Base-by-base conservation (phyloP, 192 early-diverging fungal genomes). In the Mortierella alpina region DNA sequence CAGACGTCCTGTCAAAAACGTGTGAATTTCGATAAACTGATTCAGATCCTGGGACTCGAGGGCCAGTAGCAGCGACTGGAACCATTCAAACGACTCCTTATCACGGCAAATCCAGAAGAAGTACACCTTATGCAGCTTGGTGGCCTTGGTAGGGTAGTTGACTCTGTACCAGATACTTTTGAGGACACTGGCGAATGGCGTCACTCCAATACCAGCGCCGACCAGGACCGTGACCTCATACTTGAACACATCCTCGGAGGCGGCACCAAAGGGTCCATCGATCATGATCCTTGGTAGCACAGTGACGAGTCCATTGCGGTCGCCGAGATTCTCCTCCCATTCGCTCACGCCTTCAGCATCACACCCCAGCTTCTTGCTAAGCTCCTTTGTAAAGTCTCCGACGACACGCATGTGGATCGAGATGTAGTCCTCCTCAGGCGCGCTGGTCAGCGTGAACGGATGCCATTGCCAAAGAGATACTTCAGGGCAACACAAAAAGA, bases 21-120 rank as follows among this genome's bases (percentile, higher is more conserved):
- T 89, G 66, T 86, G 91, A 62, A 90, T 84, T 67, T 92, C 89
- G 51, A 95, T 89, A 80, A 92, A 86, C 15, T 86, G 72, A 56
- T 84, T 75, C 50, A 92, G 68, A 45, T 89, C 84, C 66, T 90
- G 84, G 46, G 90, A 84, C 49, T 92, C 90, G 10, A 95, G 82
- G 0, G 92, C 88, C 18, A 87, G 56, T 50, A 95, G 76, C 55
- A 93, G 68, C 51, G 92, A 91, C 85, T 93, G 91, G 88, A 95
- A 95, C 93, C 94, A 95, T 65, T 92, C 88, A 52, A 95, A 91
- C 5, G 92, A 84, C 63, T 82, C 75, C 45, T 85, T 89, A 72
- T 96, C 94, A 45, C 94, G 90, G 69, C 87, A 90, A 17, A 92
- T 82, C 94, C 94, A 96, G 73, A 94, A 88, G 67, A 96, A 89